Evolutionary conservation across 495 filamentous ascomycete species (phyloP).

Genomic region (Jackrogersella minutella): DNA sequence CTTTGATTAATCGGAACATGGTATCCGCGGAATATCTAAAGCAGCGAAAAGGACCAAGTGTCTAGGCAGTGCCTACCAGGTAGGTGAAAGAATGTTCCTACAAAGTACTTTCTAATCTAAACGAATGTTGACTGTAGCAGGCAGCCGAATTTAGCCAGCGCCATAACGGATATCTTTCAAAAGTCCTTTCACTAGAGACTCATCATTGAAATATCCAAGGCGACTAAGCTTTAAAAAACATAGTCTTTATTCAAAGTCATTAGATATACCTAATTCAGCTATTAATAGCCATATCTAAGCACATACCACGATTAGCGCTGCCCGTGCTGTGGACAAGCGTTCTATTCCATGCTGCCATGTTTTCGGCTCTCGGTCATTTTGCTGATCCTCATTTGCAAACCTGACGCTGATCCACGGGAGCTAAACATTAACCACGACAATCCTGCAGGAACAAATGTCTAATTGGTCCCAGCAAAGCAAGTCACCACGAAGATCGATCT

Average conservation of each 20-base stretch:
- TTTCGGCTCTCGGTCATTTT: slow-evolving; percentile 17
- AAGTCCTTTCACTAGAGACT: neutral
- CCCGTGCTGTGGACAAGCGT: slow-evolving; percentile 7
- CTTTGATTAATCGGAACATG: neutral
- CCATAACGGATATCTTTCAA: neutral
- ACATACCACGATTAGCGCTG: neutral
- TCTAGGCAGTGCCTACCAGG: neutral
- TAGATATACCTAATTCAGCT: slow-evolving; percentile 14
- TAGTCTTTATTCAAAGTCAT: neutral
- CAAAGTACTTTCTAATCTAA: neutral
- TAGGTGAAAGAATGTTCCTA: neutral
- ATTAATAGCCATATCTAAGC: slow-evolving; percentile 32
- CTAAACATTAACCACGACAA: slow-evolving; percentile 32
- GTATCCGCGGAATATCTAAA: neutral
- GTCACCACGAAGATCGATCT: slow-evolving; percentile 34
- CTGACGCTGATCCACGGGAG: slow-evolving; percentile 33
- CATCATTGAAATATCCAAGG: neutral
- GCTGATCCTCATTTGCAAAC: slow-evolving; percentile 33
- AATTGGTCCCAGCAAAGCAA: slow-evolving; percentile 22
- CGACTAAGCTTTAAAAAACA: neutral
- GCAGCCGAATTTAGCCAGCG: slow-evolving; percentile 15
- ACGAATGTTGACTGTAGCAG: neutral
- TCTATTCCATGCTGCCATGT: slow-evolving; percentile 8
- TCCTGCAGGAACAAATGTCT: slow-evolving; percentile 32
- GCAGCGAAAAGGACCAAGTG: neutral